Evolutionary conservation across 768 basidiomycete species (phyloP).

Genomic region (Amanita subjunquillea): DNA sequence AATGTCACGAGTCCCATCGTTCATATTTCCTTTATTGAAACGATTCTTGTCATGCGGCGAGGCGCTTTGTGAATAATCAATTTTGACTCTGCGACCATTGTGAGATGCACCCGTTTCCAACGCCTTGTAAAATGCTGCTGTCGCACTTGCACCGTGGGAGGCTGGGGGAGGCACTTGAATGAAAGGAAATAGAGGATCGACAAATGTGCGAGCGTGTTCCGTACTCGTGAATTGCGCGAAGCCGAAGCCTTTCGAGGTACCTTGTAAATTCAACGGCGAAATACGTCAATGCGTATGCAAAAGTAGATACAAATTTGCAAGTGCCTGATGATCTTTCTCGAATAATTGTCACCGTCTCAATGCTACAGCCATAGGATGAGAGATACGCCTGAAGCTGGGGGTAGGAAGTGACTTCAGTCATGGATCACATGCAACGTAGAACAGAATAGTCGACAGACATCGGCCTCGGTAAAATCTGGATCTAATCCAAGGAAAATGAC

Average conservation of each 20-base stretch:
- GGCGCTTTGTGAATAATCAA: constrained; percentile 89
- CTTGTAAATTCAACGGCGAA: constrained; percentile 65
- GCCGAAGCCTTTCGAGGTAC: constrained; percentile 91
- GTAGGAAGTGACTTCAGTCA: constrained; percentile 27
- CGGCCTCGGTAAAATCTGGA: constrained; percentile 85
- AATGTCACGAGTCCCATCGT: constrained; percentile 95
- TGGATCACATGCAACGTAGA: constrained; percentile 16
- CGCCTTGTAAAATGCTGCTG: constrained; percentile 62
- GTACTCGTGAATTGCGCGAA: constrained; percentile 88
- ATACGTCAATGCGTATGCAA: constrained; percentile 67
- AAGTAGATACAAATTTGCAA: constrained; percentile 72
- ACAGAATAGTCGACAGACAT: constrained; percentile 54
- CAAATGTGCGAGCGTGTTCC: constrained; percentile 84
- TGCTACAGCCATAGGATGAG: constrained; percentile 56
- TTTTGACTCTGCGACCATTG: constrained; percentile 82
- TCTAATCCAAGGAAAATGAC: constrained; percentile 95
- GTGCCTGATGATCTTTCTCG: constrained; percentile 94
- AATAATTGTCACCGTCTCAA: constrained; percentile 90
- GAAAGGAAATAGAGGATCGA: constrained; percentile 85
- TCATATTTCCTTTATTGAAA: constrained; percentile 50
- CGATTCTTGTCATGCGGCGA: constrained; percentile 59
- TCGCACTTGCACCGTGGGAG: constrained; percentile 75
- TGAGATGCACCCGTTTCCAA: constrained; percentile 61
- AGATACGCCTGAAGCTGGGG: constrained; percentile 74
- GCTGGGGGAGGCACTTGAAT: constrained; percentile 88